Evolutionary conservation across 768 basidiomycete genomes (phyloP).

Genomic region (Kondoa subrosea): DNA sequence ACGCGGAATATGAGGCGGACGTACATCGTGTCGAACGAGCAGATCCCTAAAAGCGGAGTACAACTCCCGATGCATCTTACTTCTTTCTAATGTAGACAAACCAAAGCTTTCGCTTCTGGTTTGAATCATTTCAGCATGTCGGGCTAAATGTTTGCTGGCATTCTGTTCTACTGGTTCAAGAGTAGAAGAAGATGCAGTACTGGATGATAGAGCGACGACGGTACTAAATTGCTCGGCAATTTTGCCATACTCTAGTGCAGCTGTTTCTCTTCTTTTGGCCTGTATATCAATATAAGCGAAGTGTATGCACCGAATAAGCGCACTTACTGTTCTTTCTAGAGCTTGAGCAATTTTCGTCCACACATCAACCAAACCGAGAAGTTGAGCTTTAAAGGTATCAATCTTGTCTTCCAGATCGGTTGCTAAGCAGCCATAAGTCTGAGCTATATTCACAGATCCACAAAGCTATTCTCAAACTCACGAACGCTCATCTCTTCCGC

Average conservation of each 20-base stretch:
- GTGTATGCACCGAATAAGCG: neutral
- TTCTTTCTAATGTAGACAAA: neutral
- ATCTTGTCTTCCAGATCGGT: neutral
- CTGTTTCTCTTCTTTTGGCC: conserved; percentile 1
- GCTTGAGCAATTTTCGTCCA: neutral
- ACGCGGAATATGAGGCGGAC: neutral
- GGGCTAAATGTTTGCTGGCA: neutral
- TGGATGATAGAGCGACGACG: neutral
- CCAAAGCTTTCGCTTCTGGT: neutral
- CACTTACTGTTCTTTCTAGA: neutral
- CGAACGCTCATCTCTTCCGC: neutral
- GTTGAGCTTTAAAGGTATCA: neutral
- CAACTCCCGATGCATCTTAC: neutral
- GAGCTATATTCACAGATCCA: neutral
- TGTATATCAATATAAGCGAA: neutral
- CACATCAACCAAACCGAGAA: conserved; percentile 27
- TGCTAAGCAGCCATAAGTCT: neutral
- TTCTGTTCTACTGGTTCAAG: neutral
- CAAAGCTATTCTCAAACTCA: neutral
- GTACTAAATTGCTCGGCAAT: neutral
- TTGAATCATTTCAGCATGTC: neutral
- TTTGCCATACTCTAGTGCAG: neutral
- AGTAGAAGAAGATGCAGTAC: neutral
- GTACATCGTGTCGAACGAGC: conserved; percentile 3
- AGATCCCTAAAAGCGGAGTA: neutral